Conservation (phyloP, 495 filamentous ascomycete species). For the Aspergillus olivimuriae region DNA sequence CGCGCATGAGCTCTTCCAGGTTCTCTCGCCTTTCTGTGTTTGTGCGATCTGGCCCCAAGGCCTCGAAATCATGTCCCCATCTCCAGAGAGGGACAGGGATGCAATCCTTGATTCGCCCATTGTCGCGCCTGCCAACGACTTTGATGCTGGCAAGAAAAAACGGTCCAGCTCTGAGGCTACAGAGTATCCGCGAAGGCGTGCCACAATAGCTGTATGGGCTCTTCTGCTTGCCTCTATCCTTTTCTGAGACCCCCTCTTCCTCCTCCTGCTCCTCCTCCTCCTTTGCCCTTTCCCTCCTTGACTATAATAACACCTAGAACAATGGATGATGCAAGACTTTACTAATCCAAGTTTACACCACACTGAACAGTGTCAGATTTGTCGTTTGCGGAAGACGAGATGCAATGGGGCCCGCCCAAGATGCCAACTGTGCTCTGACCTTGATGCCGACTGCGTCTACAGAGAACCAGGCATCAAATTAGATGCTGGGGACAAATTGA, state of each 20-base stretch:
- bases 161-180: conserved; percentile 59
- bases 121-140: conserved; percentile 2
- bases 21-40: too few relatives aligned
- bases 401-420: conserved; percentile 80
- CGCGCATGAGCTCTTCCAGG: too few relatives aligned
- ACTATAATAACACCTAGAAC: neutral
- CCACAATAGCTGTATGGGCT: conserved; percentile 62
- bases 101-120: conserved; percentile 5
- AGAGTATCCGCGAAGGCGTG: conserved; percentile 63
- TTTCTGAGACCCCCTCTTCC: neutral
- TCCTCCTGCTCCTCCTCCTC: neutral
- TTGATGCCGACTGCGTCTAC: conserved; percentile 78
- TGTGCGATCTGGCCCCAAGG: neutral
- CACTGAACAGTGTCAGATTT: conserved; percentile 65
- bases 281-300: neutral
- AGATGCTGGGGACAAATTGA: conserved; percentile 79
- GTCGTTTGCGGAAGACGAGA: conserved; percentile 73
- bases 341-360: too few relatives aligned
- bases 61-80: conserved; percentile 13
- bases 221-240: neutral
- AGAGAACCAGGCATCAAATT: conserved; percentile 83
- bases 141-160: conserved; percentile 38
- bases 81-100: conserved; percentile 14
- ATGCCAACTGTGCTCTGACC: conserved; percentile 74
- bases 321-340: too few relatives aligned